phyloP scores from a whole-genome alignment of 2,329 filamentous ascomycete species.

The Chalaropsis thielavioides region DNA sequence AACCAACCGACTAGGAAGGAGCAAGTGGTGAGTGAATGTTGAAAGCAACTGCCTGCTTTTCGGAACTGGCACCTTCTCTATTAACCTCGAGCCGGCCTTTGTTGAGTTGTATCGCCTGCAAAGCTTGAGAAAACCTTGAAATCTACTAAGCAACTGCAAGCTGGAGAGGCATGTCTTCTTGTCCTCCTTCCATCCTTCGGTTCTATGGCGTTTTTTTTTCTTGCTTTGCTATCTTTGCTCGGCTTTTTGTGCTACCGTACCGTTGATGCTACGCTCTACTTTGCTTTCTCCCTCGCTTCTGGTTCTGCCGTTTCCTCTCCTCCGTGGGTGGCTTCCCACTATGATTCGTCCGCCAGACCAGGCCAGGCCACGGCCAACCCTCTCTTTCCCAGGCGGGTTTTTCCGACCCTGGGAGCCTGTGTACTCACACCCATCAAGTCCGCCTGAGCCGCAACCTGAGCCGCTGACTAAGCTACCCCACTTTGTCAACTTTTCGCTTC shows the following conservation, averaged over 20 bases:
- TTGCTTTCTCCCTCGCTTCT: neutral
- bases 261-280: neutral
- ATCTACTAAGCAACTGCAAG: neutral
- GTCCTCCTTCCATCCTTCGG: constrained; percentile 16
- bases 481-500: neutral
- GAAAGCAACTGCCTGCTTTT: neutral
- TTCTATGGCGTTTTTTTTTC: constrained; percentile 14
- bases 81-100: neutral
- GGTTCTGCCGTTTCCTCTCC: neutral
- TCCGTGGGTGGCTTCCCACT: constrained; percentile 6
- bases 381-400: constrained; percentile 19
- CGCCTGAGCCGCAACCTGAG: neutral
- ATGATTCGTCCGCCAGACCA: constrained; percentile 10
- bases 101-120: neutral
- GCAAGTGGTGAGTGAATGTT: constrained; percentile 4
- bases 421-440: neutral
- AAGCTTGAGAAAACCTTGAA: neutral
- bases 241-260: constrained; percentile 3
- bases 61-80: neutral
- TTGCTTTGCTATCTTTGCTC: neutral
- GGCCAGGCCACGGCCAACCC: constrained; percentile 5
- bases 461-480: constrained; percentile 2
- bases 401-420: constrained; percentile 15
- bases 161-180: neutral
- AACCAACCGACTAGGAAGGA: neutral